phyloP scores from a whole-genome alignment of 495 filamentous ascomycete genomes.

The Chaetomium fimeti region DNA sequence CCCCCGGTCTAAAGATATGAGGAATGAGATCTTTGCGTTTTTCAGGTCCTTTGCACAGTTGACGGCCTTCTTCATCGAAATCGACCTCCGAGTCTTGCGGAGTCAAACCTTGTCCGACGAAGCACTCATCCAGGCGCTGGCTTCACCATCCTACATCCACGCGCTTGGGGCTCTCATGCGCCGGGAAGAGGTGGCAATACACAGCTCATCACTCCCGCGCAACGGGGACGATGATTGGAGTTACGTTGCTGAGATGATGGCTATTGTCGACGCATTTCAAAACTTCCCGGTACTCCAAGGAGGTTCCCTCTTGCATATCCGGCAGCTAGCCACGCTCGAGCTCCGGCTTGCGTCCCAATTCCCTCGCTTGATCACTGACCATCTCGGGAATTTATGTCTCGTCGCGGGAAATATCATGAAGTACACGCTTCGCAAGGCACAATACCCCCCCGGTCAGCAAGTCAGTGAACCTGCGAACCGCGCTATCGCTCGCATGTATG shows the following conservation, averaged over 20 bases:
- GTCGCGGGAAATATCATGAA: conserved; percentile 35
- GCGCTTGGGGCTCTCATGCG: conserved; percentile 34
- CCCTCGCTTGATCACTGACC: conserved; percentile 45
- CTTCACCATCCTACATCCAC: conserved; percentile 34
- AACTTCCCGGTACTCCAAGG: conserved; percentile 21
- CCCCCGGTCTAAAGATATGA: conserved; percentile 20
- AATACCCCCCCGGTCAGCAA: conserved; percentile 13
- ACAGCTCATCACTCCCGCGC: conserved; percentile 25
- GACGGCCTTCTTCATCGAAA: conserved; percentile 35
- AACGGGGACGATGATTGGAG: conserved; percentile 33
- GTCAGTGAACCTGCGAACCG: conserved; percentile 25
- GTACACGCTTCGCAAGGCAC: conserved; percentile 30
- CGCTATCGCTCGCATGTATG: conserved; percentile 36
- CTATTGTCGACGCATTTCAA: conserved; percentile 37
- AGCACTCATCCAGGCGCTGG: conserved; percentile 29
- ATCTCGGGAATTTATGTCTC: conserved; percentile 39
- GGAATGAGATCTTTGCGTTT: conserved; percentile 35
- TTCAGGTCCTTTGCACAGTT: conserved; percentile 33
- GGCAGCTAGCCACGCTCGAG: conserved; percentile 38
- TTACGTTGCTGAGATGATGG: conserved; percentile 34
- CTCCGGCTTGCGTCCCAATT: conserved; percentile 36
- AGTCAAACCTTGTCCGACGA: conserved; percentile 11
- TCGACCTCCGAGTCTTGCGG: conserved; percentile 29
- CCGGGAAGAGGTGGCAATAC: conserved; percentile 33
- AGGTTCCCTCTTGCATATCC: conserved; percentile 23